Percentiles rank a stretch among this genome's conserved stretches.
phyloP scores from a whole-genome alignment of 495 filamentous ascomycete genomes.

The Letharia lupina region DNA sequence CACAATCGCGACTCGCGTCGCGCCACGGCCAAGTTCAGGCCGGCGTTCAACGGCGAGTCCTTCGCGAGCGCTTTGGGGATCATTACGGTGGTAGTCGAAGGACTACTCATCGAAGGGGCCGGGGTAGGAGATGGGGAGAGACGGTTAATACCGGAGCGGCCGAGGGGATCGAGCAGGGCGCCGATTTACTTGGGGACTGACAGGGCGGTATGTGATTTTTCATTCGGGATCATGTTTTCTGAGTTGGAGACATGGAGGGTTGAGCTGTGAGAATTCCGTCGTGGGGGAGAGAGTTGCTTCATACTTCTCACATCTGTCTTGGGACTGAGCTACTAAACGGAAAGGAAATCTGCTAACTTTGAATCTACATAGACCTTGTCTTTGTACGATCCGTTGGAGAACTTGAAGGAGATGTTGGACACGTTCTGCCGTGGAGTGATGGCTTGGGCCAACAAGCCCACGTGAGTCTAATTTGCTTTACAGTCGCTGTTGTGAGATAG shows the following conservation, averaged over 20 bases:
- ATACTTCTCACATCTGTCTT: neutral
- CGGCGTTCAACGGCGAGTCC: neutral
- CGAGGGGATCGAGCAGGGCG: neutral
- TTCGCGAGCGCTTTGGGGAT: neutral
- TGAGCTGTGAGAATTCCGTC: neutral
- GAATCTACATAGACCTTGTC: neutral
- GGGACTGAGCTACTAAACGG: neutral
- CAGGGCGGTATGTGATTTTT: neutral
- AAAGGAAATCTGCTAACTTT: neutral
- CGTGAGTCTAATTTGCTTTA: neutral
- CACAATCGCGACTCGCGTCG: neutral
- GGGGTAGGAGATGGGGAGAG: neutral
- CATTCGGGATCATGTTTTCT: neutral
- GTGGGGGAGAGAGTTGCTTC: neutral
- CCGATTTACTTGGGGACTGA: neutral
- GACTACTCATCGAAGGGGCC: neutral
- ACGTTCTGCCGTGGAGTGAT: neutral
- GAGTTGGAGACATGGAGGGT: neutral
- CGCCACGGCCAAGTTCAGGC: neutral
- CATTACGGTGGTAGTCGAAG: neutral
- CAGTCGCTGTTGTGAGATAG: no score
- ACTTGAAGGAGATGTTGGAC: neutral
- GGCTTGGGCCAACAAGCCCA: neutral
- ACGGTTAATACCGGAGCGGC: neutral
- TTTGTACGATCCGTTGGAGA: neutral